Evolutionary conservation across 202 grass and related monocot species (phyloP).

Genomic region (Musa balbisiana): DNA sequence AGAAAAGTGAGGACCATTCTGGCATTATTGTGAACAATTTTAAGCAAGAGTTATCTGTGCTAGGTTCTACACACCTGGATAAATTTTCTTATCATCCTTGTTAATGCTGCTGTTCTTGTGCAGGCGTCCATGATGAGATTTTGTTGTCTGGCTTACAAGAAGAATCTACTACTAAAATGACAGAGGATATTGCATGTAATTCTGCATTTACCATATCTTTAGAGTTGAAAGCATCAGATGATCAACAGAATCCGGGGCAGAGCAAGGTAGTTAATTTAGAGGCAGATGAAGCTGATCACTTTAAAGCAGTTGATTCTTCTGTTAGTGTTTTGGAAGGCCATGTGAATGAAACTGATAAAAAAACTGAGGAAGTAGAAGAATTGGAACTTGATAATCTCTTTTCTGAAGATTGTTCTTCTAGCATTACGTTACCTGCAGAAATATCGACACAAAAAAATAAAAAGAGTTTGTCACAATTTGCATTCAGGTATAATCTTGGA

Average conservation of each 20-base stretch:
- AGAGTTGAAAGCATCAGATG: slow-evolving; percentile 27
- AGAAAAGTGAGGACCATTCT: slow-evolving; percentile 61
- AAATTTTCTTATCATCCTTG: background rate
- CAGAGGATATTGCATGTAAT: slow-evolving; percentile 28
- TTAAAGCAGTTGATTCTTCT: slow-evolving; percentile 24
- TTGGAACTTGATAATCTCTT: slow-evolving; percentile 76
- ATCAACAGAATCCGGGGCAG: slow-evolving; percentile 19
- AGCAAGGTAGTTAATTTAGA: slow-evolving; percentile 26
- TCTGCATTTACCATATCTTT: slow-evolving; percentile 13
- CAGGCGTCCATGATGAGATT: slow-evolving; percentile 25
- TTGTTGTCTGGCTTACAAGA: slow-evolving; percentile 31
- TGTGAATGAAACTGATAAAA: slow-evolving; percentile 30
- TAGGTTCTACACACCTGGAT: slow-evolving; percentile 18
- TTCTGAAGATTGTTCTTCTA: slow-evolving; percentile 63
- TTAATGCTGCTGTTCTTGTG: slow-evolving; percentile 1
- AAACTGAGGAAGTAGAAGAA: slow-evolving; percentile 52
- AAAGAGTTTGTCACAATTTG: slow-evolving; percentile 55
- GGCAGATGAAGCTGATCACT: slow-evolving; percentile 31
- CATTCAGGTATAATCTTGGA: slow-evolving; percentile 65
- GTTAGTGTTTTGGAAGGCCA: background rate
- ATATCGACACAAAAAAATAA: slow-evolving; percentile 48
- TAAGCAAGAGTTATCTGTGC: slow-evolving; percentile 24
- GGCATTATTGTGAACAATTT: slow-evolving; percentile 32
- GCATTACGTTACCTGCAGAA: slow-evolving; percentile 44
- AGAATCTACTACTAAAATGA: slow-evolving; percentile 25